Base-by-base conservation (phyloP, 257 asterid species). In the Ilex asprella region DNA sequence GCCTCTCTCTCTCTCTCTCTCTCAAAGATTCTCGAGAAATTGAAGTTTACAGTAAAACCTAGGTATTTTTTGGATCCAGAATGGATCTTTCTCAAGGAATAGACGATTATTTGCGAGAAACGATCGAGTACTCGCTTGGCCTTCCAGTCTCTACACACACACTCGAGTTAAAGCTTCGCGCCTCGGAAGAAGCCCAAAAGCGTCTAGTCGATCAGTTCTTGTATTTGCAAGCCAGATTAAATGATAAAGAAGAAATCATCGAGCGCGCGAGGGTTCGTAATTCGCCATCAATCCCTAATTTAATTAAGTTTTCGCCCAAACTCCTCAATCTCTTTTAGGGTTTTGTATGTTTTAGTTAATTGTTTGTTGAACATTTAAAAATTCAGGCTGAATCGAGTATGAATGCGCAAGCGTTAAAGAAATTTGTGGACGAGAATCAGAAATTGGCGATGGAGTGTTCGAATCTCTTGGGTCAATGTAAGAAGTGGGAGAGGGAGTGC, bases 401-500 rank as follows among this genome's bases (percentile, higher is more conserved):
- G 95, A 93, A 84, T 70, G 99, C 97, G 2, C 75, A 76, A 75
- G 99, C 97, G 2, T 51, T 93, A 81, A 89, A 90, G 89, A 87
- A 83, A 65, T 93, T 89, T 58, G 96, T 93, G 67, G 97, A 87
- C 70, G 99, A 89, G 78, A 93, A 93, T 63, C 90, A 89, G 83
- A 93, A 78, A 66, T 59, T 93, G 71, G 97, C 96, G 0, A 14
- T 11, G 76, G 97, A 93, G 68, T 93, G 96, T 66, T 69, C 84
- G 2, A 77, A 74, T 66, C 62, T 93, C 81, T 76, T 85, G 83
- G 89, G 72, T 2, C 73, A 86, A 56, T 80, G 95, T 74, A 82
- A 81, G 66, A 89, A 76, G 71, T 93, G 90, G 96, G 95, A 93
- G 92, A 81, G 71, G 68, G 99, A 93, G 78, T 93, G 99, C 64